Base-by-base conservation (phyloP, 2,329 filamentous ascomycete species). In the Ophiocordyceps sinensis region DNA sequence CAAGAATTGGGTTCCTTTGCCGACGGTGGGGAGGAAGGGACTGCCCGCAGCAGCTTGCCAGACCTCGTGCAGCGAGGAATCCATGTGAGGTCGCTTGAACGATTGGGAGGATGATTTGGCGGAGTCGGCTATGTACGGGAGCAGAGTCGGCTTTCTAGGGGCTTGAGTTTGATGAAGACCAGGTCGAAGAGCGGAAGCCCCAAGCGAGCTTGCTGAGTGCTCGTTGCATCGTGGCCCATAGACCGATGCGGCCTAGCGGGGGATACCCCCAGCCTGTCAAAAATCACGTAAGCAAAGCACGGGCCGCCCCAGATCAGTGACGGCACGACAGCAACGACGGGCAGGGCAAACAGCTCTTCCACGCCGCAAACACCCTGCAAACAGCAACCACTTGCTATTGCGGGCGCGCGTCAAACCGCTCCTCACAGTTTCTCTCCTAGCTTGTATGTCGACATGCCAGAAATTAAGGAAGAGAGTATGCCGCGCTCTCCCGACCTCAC, bases 21-120 rank as follows among this genome's bases (percentile, higher is more conserved):
- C 74, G 54, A 96, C 67, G 43, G 77, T 60, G 46, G 89, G 87
- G 53, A 79, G 65, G 68, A 91, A 96, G 47, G 87, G 85, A 68
- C 78, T 84, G 73, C 78, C 77, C 64, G 84, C 77, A 68, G 88
- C 85, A 73, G 85, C 84, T 73, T 93, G 82, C 89, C 89, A 96
- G 68, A 94, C 75, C 63, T 91, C 79, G 66, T 82, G 79, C 64
- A 94, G 70, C 71, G 84, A 85, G 57, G 79, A 76, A 75, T 83
- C 80, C 79, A 85, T 84, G 68, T 69, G 71, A 43, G 35, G 42
- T 36, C n/a, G 32, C n/a, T 12, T 10, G 17, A 17, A 6, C 14
- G 7, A 35, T 3, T 7, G 10, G 32, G 10, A 14, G 32, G n/a
- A 4, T 35, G 32, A 17, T 35, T 14, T n/a, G 13, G 32, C 14